Evolutionary conservation across 495 filamentous ascomycete species (phyloP).

Genomic region (Penicillium chermesinum): DNA sequence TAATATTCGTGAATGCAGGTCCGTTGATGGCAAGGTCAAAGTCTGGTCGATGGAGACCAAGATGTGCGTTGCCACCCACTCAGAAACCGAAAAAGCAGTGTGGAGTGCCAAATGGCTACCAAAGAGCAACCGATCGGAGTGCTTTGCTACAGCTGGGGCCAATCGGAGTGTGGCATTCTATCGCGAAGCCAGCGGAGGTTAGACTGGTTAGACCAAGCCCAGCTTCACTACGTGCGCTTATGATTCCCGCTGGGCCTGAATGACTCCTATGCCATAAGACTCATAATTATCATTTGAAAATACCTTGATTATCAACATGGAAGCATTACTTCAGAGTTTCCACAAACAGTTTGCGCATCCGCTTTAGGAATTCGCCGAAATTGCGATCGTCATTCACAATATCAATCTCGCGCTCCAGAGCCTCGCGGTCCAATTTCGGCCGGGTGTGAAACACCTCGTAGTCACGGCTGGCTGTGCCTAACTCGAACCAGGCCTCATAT

Average conservation of each 20-base stretch:
- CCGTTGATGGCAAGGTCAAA: slow-evolving; percentile 88
- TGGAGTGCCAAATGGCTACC: slow-evolving; percentile 90
- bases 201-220: no score
- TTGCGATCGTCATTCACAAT: slow-evolving; percentile 74
- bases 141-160: slow-evolving; percentile 81
- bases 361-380: slow-evolving; percentile 75
- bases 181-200: slow-evolving; percentile 80
- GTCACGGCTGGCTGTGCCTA: slow-evolving; percentile 72
- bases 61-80: slow-evolving; percentile 87
- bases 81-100: slow-evolving; percentile 77
- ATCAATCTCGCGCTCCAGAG: slow-evolving; percentile 68
- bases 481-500: slow-evolving; percentile 87
- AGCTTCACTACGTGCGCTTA: not conserved
- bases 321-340: slow-evolving; percentile 46
- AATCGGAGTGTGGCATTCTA: slow-evolving; percentile 81
- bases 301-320: slow-evolving; percentile 4
- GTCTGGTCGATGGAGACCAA: slow-evolving; percentile 85
- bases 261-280: slow-evolving; percentile 8
- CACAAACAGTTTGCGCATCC: slow-evolving; percentile 84
- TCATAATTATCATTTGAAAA: slow-evolving; percentile 18
- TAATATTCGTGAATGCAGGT: slow-evolving; percentile 24
- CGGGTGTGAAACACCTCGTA: slow-evolving; percentile 74
- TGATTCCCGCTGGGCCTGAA: slow-evolving; percentile 14
- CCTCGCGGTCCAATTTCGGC: slow-evolving; percentile 72
- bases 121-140: slow-evolving; percentile 69